Base-by-base conservation (phyloP, 768 basidiomycete species). In the Exidia glandulosa region DNA sequence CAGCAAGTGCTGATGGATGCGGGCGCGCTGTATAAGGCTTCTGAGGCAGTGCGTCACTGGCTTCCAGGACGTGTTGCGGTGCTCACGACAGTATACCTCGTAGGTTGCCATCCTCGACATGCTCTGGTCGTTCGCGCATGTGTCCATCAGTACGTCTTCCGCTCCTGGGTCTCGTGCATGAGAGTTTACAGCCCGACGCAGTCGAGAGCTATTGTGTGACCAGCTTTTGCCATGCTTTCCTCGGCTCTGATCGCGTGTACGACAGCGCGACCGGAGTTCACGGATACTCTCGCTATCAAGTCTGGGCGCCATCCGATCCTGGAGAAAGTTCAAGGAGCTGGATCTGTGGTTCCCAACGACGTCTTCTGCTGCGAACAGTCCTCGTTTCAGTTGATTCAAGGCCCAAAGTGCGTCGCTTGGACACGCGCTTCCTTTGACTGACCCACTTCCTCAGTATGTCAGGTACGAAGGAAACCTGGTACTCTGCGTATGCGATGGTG, bases 31-130 rank as follows among this genome's bases (percentile, higher is more conserved):
- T 95, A 95, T 74, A 88, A 89, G 61, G 88, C 88, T 6, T 90
- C 91, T 0, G 96, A 98, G 75, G 92, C 92, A 27, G 89, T 92
- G 63, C 58, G 76, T 67, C 14, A 10, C n/a, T 4, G 16, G 12
- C 23, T 56, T 60, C 34, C 25, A 6, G 12, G 10, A 31, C 32
- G 23, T 12, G 27, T 36, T 10, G 31, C 36, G 25, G 29, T 4
- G 12, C 60, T 36, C 27, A 56, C 12, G 7, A 23, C 27, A 5
- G 52, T 12, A 1, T 5, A 30, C 13, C 2, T 16, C 29, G 25
- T 58, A 93, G 91, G 80, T 96, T 23, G 91, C 94, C 0, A 74
- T 93, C 59, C 72, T 95, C 1, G 96, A 99, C 67, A 87, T 98
- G 78, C 72, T 98, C 2, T 88, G 88, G 81, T 84, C 90, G 3